Percentiles rank a stretch among this genome's conserved stretches.
phyloP scores from a whole-genome alignment of 1,284 basidiomycete species.

The Rhodotorula sp. region DNA sequence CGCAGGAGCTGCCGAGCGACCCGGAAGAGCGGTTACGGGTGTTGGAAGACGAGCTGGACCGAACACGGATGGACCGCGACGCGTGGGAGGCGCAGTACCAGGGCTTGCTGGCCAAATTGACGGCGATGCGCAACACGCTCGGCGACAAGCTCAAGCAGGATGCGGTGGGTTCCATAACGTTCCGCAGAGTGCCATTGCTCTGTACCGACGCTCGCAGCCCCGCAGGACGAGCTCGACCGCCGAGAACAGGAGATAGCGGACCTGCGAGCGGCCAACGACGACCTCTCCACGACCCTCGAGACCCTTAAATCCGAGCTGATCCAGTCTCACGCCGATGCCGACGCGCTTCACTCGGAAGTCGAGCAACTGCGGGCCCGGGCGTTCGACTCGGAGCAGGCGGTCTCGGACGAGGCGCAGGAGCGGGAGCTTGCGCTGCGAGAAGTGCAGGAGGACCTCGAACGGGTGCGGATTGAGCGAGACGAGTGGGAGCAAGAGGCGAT shows the following conservation, averaged over 20 bases:
- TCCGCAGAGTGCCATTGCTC: neutral
- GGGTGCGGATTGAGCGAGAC: slow-evolving; percentile 75
- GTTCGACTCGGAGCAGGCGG: slow-evolving; percentile 46
- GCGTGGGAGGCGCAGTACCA: slow-evolving; percentile 78
- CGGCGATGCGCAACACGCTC: slow-evolving; percentile 86
- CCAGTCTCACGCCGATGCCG: slow-evolving; percentile 67
- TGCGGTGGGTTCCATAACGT: slow-evolving; percentile 64
- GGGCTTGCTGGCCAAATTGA: slow-evolving; percentile 80
- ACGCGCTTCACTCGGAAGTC: slow-evolving; percentile 66
- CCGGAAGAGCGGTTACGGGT: slow-evolving; percentile 26
- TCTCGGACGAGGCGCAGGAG: slow-evolving; percentile 63
- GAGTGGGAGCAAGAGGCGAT: slow-evolving; percentile 79
- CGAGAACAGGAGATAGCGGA: slow-evolving; percentile 75
- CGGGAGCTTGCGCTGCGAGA: slow-evolving; percentile 80
- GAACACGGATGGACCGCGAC: slow-evolving; percentile 70
- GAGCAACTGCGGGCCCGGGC: slow-evolving; percentile 53
- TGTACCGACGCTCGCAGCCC: neutral
- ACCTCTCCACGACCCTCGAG: slow-evolving; percentile 60
- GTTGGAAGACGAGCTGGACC: slow-evolving; percentile 40
- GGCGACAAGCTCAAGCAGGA: slow-evolving; percentile 95
- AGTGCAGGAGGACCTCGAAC: slow-evolving; percentile 75
- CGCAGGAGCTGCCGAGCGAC: neutral
- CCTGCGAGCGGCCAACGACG: slow-evolving; percentile 70
- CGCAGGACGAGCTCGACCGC: slow-evolving; percentile 90
- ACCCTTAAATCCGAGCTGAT: slow-evolving; percentile 75